phyloP scores from a whole-genome alignment of 2,329 filamentous ascomycete genomes.

The Fusarium chaquense region DNA sequence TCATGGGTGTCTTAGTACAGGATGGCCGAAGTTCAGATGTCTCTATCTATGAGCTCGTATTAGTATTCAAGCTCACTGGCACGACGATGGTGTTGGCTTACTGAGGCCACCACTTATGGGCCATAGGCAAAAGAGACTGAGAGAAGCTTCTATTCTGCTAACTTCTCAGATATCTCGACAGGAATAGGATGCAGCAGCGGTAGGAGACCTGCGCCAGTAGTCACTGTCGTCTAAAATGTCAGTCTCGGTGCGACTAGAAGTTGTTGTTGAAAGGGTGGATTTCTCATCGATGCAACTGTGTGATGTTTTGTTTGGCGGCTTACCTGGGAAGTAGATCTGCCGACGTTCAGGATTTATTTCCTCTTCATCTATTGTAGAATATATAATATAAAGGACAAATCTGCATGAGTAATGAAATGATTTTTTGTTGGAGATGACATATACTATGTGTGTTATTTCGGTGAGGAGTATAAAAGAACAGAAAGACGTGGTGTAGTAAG shows the following conservation, averaged over 20 bases:
- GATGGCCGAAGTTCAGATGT: conserved; percentile 46
- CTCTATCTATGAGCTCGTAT: conserved; percentile 28
- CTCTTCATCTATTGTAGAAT: background rate
- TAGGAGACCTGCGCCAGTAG: background rate
- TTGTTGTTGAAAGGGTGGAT: background rate
- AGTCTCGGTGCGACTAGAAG: background rate
- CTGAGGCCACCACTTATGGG: conserved; percentile 39
- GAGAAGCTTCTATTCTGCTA: conserved; percentile 38
- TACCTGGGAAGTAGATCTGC: background rate
- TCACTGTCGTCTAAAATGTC: background rate
- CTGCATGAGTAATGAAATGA: background rate
- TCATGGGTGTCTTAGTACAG: conserved; percentile 42
- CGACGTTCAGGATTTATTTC: background rate
- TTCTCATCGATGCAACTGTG: background rate
- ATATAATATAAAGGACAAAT: background rate
- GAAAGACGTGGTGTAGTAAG: background rate
- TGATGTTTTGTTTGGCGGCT: background rate
- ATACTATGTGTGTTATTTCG: background rate
- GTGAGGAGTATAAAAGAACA: background rate
- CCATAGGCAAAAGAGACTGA: conserved; percentile 45
- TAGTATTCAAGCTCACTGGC: background rate
- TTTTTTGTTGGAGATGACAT: background rate
- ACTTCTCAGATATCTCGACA: conserved; percentile 31
- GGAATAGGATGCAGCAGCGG: background rate
- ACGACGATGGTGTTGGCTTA: background rate